These are phyloP conservation scores for Sequoiadendron giganteum DNA, from an alignment of 75 land plant species.

Conservation along the genomic window DNA sequence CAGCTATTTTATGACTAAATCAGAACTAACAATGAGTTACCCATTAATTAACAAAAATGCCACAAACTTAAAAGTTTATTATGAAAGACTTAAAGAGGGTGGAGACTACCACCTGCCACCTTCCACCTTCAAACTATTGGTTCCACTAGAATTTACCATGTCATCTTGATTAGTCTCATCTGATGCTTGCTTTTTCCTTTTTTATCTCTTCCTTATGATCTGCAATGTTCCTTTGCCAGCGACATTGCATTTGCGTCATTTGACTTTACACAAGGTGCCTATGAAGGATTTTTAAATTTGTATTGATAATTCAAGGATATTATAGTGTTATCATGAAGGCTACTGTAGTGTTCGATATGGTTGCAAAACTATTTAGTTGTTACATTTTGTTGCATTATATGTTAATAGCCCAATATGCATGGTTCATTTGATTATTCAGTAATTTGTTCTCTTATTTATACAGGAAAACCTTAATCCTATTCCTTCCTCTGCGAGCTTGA, in stretches of 20 bases:
- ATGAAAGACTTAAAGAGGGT: background rate
- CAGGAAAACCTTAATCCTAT: background rate
- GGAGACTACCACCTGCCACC: too few relatives aligned
- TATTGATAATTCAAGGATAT: background rate
- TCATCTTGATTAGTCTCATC: background rate
- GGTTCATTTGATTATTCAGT: background rate
- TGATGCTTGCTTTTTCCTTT: background rate
- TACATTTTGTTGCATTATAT: background rate
- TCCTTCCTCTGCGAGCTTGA: constrained; percentile 2
- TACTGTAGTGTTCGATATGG: background rate
- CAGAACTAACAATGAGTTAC: background rate
- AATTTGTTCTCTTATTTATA: background rate
- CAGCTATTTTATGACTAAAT: background rate
- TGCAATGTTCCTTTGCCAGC: too few relatives aligned
- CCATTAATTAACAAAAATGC: background rate
- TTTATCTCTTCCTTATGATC: background rate
- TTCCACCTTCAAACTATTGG: background rate
- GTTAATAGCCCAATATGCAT: background rate
- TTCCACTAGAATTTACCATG: background rate
- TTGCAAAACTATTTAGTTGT: background rate
- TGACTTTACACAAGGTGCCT: background rate
- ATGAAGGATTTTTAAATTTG: background rate
- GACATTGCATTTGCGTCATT: background rate
- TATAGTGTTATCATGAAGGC: background rate
- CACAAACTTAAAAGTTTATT: too few relatives aligned